Conservation (phyloP, 2,329 filamentous ascomycete genomes). For the Alternaria burnsii region DNA sequence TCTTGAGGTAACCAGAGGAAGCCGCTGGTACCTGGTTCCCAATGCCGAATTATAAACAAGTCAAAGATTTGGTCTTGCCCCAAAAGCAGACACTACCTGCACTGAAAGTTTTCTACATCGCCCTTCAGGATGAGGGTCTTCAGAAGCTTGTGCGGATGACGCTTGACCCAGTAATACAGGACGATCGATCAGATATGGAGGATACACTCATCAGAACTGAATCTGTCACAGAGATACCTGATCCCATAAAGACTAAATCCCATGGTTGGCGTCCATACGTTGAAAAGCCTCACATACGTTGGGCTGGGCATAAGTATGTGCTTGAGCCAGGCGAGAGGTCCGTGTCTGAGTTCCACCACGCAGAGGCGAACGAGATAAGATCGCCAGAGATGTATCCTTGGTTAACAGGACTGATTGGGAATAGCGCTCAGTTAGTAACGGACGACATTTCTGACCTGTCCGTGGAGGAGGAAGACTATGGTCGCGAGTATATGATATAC, state of each 20-base stretch:
- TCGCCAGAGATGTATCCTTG: neutral
- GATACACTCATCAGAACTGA: neutral
- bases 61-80: neutral
- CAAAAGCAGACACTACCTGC: neutral
- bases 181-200: neutral
- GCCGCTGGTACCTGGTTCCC: no score
- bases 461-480: neutral
- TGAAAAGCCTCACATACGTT: neutral
- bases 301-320: neutral
- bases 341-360: neutral
- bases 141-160: neutral
- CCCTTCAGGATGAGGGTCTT: neutral
- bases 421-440: neutral
- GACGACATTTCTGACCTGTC: neutral
- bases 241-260: neutral
- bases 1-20: no score
- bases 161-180: no score
- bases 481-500: neutral
- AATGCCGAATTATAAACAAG: neutral
- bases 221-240: neutral
- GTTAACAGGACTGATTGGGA: neutral
- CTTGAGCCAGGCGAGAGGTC: neutral
- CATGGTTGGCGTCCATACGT: neutral
- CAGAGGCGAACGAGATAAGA: neutral
- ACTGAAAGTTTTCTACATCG: neutral